These are phyloP conservation scores for Pythium aristosporum DNA, from an alignment of 352 stramenopile species.

Conservation along the genomic window DNA sequence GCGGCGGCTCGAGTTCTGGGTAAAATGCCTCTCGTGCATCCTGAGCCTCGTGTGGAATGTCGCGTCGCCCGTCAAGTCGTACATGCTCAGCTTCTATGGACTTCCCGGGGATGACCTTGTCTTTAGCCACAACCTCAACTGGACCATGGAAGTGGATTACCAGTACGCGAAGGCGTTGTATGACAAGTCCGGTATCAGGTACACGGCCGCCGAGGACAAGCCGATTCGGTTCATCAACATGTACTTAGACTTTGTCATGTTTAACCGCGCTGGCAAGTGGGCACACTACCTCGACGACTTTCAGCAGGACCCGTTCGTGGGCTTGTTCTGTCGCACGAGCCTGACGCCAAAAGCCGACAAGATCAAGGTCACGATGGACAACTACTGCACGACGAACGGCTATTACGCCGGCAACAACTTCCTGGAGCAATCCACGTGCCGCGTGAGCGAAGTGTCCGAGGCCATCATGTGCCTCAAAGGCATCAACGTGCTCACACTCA, in stretches of 20 bases:
- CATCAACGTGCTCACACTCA: conserved; percentile 18
- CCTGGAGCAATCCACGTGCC: conserved; percentile 11
- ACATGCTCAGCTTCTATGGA: conserved; percentile 23
- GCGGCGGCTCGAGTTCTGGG: neutral
- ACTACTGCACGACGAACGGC: conserved; percentile 1
- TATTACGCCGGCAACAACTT: conserved; percentile 19
- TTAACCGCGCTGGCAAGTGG: conserved; percentile 19
- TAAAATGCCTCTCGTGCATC: neutral
- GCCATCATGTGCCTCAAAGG: conserved; percentile 28
- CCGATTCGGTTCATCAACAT: conserved; percentile 30
- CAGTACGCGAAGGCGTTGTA: conserved; percentile 19
- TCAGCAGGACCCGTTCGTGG: conserved; percentile 25
- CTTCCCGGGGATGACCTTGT: conserved; percentile 20
- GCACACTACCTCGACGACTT: conserved; percentile 21
- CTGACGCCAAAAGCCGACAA: conserved; percentile 15
- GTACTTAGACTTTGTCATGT: conserved; percentile 28
- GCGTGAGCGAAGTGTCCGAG: conserved; percentile 25
- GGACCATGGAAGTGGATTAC: conserved; percentile 28
- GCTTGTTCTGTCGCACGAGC: conserved; percentile 25
- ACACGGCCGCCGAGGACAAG: neutral
- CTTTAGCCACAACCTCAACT: conserved; percentile 25
- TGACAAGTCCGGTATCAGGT: conserved; percentile 18
- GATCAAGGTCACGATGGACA: conserved; percentile 4
- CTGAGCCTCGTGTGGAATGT: conserved; percentile 15
- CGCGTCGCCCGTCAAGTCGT: conserved; percentile 25